These are phyloP conservation scores for Triticum turgidum DNA, from an alignment of 176 grass and related monocot species.

Conservation along the genomic window DNA sequence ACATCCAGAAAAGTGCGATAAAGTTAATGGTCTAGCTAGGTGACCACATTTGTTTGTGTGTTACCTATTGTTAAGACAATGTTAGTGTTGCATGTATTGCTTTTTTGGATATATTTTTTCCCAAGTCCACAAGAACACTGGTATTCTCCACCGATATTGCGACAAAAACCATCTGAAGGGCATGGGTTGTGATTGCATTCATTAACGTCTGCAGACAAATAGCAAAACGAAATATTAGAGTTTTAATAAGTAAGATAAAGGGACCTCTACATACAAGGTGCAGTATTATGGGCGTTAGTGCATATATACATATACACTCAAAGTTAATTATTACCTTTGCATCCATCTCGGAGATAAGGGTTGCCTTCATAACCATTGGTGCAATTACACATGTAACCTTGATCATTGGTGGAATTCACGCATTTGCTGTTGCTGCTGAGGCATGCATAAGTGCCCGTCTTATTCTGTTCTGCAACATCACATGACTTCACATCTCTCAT, in stretches of 20 bases:
- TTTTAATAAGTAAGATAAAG: background rate
- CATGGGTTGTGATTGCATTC: constrained; percentile 25
- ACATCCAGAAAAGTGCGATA: background rate
- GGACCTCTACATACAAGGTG: background rate
- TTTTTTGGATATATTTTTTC: background rate
- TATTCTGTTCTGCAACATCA: background rate
- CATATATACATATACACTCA: background rate
- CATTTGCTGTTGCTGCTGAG: background rate
- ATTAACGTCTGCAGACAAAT: background rate
- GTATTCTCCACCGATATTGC: background rate
- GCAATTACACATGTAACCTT: constrained; percentile 21
- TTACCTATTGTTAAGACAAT: constrained; percentile 19
- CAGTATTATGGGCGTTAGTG: background rate
- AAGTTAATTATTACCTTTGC: background rate
- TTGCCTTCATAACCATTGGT: constrained; percentile 17
- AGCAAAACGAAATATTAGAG: background rate
- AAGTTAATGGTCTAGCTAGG: background rate
- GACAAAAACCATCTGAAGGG: constrained; percentile 6
- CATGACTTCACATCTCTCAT: background rate
- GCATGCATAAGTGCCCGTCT: constrained; percentile 11
- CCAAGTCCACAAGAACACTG: constrained; percentile 21
- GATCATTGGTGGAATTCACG: background rate
- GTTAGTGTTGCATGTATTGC: constrained; percentile 1
- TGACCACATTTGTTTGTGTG: background rate
- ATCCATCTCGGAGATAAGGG: constrained; percentile 33